Conservation (phyloP, 768 basidiomycete genomes). For the Lactarius pseudohatsudake region DNA sequence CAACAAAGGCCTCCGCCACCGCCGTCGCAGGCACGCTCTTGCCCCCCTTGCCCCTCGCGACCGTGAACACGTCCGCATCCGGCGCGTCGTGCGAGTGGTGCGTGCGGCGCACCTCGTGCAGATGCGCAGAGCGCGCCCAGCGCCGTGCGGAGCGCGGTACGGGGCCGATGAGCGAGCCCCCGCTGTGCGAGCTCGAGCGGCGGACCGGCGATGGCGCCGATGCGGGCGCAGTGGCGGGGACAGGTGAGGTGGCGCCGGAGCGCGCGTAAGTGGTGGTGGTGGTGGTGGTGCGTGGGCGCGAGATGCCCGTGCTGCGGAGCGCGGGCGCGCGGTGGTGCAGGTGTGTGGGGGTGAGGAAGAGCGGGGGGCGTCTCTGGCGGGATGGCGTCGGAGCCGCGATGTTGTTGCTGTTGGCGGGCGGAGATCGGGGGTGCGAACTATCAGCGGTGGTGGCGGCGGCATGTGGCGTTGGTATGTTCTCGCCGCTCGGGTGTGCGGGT, state of each 20-base stretch:
- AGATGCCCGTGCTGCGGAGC: background rate
- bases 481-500: background rate
- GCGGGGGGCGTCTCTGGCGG: slow-evolving; percentile 9
- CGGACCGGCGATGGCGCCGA: slow-evolving; percentile 37
- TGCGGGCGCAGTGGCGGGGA: slow-evolving; percentile 22
- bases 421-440: background rate
- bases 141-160: slow-evolving; percentile 50
- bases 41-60: background rate
- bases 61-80: slow-evolving; percentile 7
- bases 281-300: slow-evolving; percentile 1
- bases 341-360: slow-evolving; percentile 7
- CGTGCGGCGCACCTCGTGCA: slow-evolving; percentile 57
- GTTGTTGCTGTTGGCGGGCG: background rate
- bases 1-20: background rate
- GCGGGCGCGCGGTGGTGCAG: slow-evolving; percentile 9
- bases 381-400: slow-evolving; percentile 4
- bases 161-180: slow-evolving; percentile 33
- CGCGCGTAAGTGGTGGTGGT: background rate
- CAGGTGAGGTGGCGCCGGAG: background rate
- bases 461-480: slow-evolving; percentile 3
- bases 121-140: slow-evolving; percentile 66
- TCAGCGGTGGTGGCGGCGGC: background rate
- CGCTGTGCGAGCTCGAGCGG: slow-evolving; percentile 48
- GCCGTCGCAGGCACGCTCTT: background rate
- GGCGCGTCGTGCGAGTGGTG: background rate